Evolutionary conservation across 768 basidiomycete genomes (phyloP).

Genomic region (Trametopsis cervina): DNA sequence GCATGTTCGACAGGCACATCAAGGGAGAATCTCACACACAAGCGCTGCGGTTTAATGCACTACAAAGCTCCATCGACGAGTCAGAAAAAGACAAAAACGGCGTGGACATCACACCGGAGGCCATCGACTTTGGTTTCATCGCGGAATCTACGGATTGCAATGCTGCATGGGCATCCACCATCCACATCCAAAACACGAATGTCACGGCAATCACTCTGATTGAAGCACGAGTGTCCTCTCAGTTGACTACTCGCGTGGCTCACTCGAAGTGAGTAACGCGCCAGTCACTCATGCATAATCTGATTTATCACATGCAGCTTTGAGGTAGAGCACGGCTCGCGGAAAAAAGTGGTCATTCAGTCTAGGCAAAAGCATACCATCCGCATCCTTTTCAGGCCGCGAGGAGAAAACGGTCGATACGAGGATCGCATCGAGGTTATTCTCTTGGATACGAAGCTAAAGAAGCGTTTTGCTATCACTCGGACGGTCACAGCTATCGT

Average conservation of each 20-base stretch:
- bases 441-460: constrained; percentile 31
- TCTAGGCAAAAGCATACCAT: not conserved
- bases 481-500: constrained; percentile 40
- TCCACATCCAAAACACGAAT: not conserved
- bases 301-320: constrained; percentile 9
- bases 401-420: constrained; percentile 35
- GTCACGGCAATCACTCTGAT: constrained; percentile 12
- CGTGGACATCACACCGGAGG: constrained; percentile 12
- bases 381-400: constrained; percentile 11
- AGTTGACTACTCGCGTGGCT: not conserved
- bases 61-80: constrained; percentile 7
- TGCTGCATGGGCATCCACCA: no score
- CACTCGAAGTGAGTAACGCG: not conserved
- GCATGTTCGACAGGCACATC: no score
- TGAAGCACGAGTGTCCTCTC: constrained; percentile 1
- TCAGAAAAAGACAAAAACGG: constrained; percentile 14
- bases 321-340: constrained; percentile 5
- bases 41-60: constrained; percentile 1
- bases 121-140: constrained; percentile 20
- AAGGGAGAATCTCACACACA: constrained; percentile 10
- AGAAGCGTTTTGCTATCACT: constrained; percentile 38
- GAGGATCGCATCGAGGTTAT: constrained; percentile 42
- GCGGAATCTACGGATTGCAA: constrained; percentile 9
- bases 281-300: not conserved
- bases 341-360: constrained; percentile 8